These are phyloP conservation scores for Lophiostoma macrostomum DNA, from an alignment of 495 filamentous ascomycete genomes.

Conservation along the genomic window DNA sequence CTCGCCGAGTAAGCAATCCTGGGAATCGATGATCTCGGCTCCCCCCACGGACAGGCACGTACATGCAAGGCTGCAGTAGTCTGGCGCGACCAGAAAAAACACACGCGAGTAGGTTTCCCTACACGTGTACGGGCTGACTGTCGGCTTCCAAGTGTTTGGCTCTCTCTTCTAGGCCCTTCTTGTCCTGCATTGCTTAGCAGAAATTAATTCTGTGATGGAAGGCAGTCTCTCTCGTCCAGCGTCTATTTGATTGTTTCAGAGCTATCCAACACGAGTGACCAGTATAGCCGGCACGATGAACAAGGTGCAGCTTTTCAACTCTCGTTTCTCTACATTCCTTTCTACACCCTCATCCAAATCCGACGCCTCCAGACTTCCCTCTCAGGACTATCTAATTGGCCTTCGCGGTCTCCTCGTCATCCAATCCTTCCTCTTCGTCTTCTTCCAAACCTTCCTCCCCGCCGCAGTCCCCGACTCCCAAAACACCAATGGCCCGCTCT, in stretches of 20 bases:
- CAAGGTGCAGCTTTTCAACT: conserved; percentile 5
- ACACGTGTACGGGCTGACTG: too few species aligned
- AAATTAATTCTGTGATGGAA: too few species aligned
- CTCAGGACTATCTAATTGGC: conserved; percentile 39
- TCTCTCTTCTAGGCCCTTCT: too few species aligned
- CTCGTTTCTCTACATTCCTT: conserved; percentile 5
- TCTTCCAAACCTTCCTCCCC: conserved; percentile 40
- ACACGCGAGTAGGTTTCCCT: background rate
- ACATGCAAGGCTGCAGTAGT: background rate
- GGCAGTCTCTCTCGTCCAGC: too few species aligned
- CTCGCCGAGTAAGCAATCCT: background rate
- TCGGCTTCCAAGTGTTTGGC: too few species aligned
- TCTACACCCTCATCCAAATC: background rate
- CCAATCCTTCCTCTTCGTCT: conserved; percentile 41
- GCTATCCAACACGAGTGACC: too few species aligned
- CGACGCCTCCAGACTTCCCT: conserved; percentile 1
- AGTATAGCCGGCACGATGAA: too few species aligned
- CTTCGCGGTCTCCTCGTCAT: conserved; percentile 40
- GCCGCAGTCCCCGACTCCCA: conserved; percentile 31
- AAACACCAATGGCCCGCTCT: conserved; percentile 31
- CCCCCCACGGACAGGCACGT: background rate
- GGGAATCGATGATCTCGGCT: background rate
- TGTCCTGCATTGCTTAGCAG: too few species aligned
- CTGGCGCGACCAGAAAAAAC: background rate
- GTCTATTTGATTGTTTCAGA: too few species aligned